Conservation (phyloP, 2,329 filamentous ascomycete genomes). For the Ploettnerulaceae sp. region DNA sequence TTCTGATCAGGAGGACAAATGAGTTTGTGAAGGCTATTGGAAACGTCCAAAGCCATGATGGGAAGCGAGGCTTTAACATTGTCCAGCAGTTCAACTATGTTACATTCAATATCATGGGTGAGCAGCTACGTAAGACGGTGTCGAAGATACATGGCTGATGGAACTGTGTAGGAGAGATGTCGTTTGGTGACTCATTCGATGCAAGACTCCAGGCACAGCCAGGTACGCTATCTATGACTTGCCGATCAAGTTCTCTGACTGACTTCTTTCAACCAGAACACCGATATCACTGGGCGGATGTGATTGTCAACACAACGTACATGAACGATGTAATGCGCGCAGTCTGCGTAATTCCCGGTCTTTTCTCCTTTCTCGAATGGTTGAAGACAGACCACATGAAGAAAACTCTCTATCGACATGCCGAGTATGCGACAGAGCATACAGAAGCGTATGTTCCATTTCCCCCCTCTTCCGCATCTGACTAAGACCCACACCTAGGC, state of each 20-base stretch:
- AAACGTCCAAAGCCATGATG: constrained; percentile 1
- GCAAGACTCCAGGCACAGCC: constrained; percentile 15
- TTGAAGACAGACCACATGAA: constrained; percentile 18
- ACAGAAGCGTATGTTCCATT: constrained; percentile 15
- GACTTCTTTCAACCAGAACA: constrained; percentile 12
- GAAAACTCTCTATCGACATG: constrained; percentile 18
- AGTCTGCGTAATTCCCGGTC: constrained; percentile 17
- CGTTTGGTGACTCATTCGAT: constrained; percentile 21
- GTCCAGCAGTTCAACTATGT: constrained; percentile 22
- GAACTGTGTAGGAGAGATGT: constrained; percentile 16
- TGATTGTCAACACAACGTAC: constrained; percentile 22
- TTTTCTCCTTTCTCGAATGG: constrained; percentile 17
- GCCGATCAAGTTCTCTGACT: background rate
- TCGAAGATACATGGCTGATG: background rate
- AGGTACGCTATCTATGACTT: constrained; percentile 1
- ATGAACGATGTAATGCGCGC: constrained; percentile 26
- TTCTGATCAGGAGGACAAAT: constrained; percentile 18
- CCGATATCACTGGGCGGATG: constrained; percentile 24
- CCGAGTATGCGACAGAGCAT: constrained; percentile 21
- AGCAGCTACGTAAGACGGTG: background rate
- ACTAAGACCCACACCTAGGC: background rate
- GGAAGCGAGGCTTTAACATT: constrained; percentile 16
- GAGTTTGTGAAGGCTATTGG: constrained; percentile 14
- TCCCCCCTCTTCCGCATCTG: background rate
- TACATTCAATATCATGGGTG: constrained; percentile 24